Evolutionary conservation across 176 grass and related monocot genomes (phyloP).

Genomic region (Pontederia crassipes): DNA sequence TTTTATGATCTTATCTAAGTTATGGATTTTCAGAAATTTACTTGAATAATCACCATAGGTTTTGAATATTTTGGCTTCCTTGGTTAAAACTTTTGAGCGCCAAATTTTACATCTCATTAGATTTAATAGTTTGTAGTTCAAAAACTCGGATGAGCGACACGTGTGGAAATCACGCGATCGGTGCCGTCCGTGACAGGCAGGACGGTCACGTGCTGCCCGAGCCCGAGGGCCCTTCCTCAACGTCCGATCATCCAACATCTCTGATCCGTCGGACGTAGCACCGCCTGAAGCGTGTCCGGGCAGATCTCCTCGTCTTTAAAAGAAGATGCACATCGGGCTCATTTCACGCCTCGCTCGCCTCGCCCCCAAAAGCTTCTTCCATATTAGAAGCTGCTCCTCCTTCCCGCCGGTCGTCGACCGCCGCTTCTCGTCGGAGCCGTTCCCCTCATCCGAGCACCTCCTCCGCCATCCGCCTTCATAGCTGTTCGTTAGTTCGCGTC

Average conservation of each 20-base stretch:
- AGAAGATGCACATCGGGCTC: not conserved
- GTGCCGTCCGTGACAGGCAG: conserved; percentile 2
- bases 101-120: no score
- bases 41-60: no score
- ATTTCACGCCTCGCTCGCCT: not conserved
- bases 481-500: not conserved
- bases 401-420: no score
- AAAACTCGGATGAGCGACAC: not conserved
- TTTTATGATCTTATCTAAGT: no score
- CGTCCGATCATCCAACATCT: not conserved
- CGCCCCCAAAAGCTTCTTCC: not conserved
- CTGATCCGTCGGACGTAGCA: not conserved
- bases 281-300: not conserved
- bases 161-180: not conserved
- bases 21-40: no score
- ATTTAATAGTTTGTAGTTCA: no score
- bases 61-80: no score
- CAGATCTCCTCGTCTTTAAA: conserved; percentile 18
- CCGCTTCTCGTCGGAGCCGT: no score
- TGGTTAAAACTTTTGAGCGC: no score
- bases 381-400: no score
- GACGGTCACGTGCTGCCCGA: not conserved
- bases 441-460: not conserved
- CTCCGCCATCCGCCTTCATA: not conserved
- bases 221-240: no score